A percentile compares a stretch with the other conserved stretches of the same genome.
These are phyloP conservation scores for Cyclotella atomus DNA, from an alignment of 108 stramenopile species.

Conservation along the genomic window DNA sequence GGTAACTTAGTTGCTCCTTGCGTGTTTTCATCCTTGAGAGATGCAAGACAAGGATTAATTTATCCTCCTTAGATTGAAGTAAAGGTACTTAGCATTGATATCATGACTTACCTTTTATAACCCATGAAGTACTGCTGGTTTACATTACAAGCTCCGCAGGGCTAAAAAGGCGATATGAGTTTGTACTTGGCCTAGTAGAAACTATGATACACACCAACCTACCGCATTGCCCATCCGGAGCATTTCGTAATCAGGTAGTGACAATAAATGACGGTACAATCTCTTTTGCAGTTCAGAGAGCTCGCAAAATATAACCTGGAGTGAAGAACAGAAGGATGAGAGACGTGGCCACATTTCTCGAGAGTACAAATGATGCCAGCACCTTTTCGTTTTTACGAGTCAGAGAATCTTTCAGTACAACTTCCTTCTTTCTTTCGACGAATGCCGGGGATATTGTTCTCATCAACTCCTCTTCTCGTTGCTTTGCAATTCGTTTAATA, in stretches of 20 bases:
- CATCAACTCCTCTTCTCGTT: constrained; percentile 49
- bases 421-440: constrained; percentile 68
- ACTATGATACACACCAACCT: no score
- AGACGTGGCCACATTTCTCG: no score
- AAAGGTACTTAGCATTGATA: no score
- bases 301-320: constrained; percentile 85
- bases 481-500: constrained; percentile 35
- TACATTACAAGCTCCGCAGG: constrained; percentile 82
- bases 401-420: constrained; percentile 62
- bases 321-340: no score
- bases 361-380: no score
- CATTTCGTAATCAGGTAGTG: constrained; percentile 77
- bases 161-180: no score
- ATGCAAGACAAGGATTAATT: not conserved
- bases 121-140: constrained; percentile 68
- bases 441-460: constrained; percentile 53
- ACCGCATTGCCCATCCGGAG: constrained; percentile 63
- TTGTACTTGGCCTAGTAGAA: no score
- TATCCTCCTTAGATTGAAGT: no score
- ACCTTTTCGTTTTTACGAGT: constrained; percentile 79
- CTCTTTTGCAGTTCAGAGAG: constrained; percentile 77
- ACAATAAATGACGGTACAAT: constrained; percentile 71
- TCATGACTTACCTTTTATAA: constrained; percentile 24
- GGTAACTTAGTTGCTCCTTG: constrained; percentile 70
- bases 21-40: constrained; percentile 47